These are phyloP conservation scores for Usnea hakonensis DNA, from an alignment of 495 filamentous ascomycete genomes.

Conservation along the genomic window DNA sequence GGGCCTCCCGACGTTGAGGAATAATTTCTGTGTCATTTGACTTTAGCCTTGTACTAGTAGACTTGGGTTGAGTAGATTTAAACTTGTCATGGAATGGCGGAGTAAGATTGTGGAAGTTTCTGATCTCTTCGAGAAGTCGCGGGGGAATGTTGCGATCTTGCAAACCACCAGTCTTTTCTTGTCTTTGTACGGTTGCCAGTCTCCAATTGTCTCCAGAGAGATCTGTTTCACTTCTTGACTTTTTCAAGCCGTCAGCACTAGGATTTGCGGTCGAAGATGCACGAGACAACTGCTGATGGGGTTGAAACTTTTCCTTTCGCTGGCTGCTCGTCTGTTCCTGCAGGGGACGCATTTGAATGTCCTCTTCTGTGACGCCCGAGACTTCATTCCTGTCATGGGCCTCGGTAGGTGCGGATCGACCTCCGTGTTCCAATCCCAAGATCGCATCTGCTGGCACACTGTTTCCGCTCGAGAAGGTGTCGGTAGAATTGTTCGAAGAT, in stretches of 20 bases:
- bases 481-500: slow-evolving; percentile 6
- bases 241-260: not conserved
- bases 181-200: not conserved
- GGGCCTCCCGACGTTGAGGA: not conserved
- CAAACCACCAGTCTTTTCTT: not conserved
- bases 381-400: not conserved
- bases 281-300: not conserved
- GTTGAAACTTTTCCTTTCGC: not conserved
- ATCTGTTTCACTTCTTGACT: not conserved
- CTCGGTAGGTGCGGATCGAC: not conserved
- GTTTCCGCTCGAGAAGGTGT: slow-evolving; percentile 32
- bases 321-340: not conserved
- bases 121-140: slow-evolving; percentile 54
- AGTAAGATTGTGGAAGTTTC: slow-evolving; percentile 39
- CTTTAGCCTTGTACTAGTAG: not conserved
- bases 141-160: slow-evolving; percentile 30
- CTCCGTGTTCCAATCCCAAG: not conserved
- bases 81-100: slow-evolving; percentile 22
- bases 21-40: not conserved
- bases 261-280: not conserved
- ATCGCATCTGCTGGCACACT: slow-evolving; percentile 9
- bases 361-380: not conserved
- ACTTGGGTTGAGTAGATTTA: slow-evolving; percentile 6
- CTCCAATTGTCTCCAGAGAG: not conserved
- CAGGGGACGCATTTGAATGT: not conserved